These are phyloP conservation scores for Cyamopsis tetragonoloba DNA, from an alignment of 306 rosid species.

Conservation along the genomic window DNA sequence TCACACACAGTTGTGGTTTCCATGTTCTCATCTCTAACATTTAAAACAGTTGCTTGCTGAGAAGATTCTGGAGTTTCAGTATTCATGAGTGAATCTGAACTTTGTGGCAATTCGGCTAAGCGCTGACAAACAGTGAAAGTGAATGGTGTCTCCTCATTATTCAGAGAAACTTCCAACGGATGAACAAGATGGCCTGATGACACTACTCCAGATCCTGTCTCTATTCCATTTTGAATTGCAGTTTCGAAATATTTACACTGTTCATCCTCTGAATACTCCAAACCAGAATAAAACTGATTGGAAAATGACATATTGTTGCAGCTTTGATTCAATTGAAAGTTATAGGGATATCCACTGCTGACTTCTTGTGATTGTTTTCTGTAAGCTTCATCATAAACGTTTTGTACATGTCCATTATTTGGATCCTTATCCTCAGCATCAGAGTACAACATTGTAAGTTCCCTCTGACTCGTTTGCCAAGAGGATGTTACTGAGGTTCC, in stretches of 20 bases:
- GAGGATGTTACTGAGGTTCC: slow-evolving; percentile 38
- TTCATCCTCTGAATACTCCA: slow-evolving; percentile 27
- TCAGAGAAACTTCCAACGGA: slow-evolving; percentile 36
- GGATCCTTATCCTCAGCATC: slow-evolving; percentile 54
- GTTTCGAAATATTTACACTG: slow-evolving; percentile 37
- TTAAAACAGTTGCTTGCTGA: slow-evolving; percentile 36
- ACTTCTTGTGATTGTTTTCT: slow-evolving; percentile 32
- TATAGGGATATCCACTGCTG: slow-evolving; percentile 24
- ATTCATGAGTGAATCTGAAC: slow-evolving; percentile 30
- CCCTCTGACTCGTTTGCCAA: slow-evolving; percentile 36
- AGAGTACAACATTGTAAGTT: slow-evolving; percentile 55
- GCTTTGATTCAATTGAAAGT: slow-evolving; percentile 27
- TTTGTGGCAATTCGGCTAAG: slow-evolving; percentile 5
- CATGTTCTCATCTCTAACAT: slow-evolving; percentile 36
- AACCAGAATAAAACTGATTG: slow-evolving; percentile 33
- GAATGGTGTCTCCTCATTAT: slow-evolving; percentile 30
- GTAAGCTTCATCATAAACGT: slow-evolving; percentile 25
- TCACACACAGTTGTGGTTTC: slow-evolving; percentile 36
- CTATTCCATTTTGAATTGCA: slow-evolving; percentile 37
- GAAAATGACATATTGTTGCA: slow-evolving; percentile 21
- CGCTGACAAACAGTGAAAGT: slow-evolving; percentile 15
- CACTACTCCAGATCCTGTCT: slow-evolving; percentile 34
- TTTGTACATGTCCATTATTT: slow-evolving; percentile 17
- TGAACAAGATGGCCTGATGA: slow-evolving; percentile 35
- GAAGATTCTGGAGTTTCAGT: slow-evolving; percentile 41